Conservation (phyloP, 129 eudicot species). For the Deinandra increscens region DNA sequence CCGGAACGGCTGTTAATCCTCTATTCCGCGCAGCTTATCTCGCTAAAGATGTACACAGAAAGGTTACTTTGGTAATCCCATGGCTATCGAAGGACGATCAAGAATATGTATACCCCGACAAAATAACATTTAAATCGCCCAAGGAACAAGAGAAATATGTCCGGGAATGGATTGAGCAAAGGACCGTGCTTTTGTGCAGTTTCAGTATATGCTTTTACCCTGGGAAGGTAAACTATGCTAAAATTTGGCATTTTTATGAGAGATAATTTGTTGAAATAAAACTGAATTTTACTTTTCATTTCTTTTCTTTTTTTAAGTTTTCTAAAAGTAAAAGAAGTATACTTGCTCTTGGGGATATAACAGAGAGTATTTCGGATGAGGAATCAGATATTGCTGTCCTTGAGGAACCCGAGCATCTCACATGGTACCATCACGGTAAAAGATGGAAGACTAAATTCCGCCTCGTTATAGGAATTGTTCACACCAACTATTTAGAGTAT, state of each 20-base stretch:
- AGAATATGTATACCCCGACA: conserved; percentile 65
- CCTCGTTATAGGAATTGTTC: conserved; percentile 80
- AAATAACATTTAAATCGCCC: conserved; percentile 54
- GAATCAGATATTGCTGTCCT: conserved; percentile 95
- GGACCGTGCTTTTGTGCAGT: conserved; percentile 53
- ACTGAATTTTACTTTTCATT: not conserved
- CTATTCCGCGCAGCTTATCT: conserved; percentile 94
- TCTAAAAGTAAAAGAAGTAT: conserved; percentile 86
- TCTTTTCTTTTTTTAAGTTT: conserved; percentile 46
- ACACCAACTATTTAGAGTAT: conserved; percentile 85
- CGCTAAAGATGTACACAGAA: conserved; percentile 61
- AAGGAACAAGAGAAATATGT: conserved; percentile 77
- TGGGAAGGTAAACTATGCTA: conserved; percentile 52
- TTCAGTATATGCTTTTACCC: conserved; percentile 78
- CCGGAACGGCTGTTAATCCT: conserved; percentile 93
- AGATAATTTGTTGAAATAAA: not conserved
- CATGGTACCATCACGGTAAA: conserved; percentile 98
- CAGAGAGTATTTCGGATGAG: conserved; percentile 82
- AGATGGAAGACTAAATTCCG: conserved; percentile 89
- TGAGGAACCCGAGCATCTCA: conserved; percentile 98
- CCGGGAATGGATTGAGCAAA: conserved; percentile 80
- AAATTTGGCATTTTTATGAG: not conserved
- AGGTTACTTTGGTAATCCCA: conserved; percentile 84
- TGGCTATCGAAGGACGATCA: conserved; percentile 81
- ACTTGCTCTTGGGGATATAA: conserved; percentile 90